Evolutionary conservation across 306 rosid species (phyloP), one percentile per base, ranked within the genome.

Genomic region (Medicago lupulina): DNA sequence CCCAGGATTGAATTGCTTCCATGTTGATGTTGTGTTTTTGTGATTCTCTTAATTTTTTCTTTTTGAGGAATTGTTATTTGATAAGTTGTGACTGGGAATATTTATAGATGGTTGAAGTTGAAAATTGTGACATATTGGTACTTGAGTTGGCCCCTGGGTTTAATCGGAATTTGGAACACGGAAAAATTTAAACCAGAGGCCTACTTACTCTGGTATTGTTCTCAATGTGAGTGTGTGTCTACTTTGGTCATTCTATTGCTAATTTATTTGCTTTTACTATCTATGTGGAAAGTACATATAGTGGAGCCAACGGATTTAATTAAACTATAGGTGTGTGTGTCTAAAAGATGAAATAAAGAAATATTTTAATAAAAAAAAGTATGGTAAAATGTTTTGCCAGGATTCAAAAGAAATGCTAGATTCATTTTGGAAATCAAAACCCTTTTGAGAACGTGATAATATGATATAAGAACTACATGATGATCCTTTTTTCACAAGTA

Each of bases 1-100:
- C 89, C 98, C 97, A 93, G 3, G 91, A 47, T 54, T 86, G 93
- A 91, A 88, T 61, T 13, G 88, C 69, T 49, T 93, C 93, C 98
- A 93, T 93, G 55, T n/a, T 75, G 76, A 28, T 28, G 31, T 28
- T 40, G 38, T 46, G 3, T 19, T 10, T 8, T 18, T 38, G 43
- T 68, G 19, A 34, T 34, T 34, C 38, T 34, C 43, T 31, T 68
- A 16, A 51, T 51, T 2, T 51, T 8, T 21, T 16, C 23, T 3
- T 4, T 51, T 7, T 15, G 39, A 2, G 44, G 73, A 61, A 11
- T n/a, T 76, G 57, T 31, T 12, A 59, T 59, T 59, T 59, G 2
- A 0, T 59, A 9, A 14, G 4, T 23, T 47, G 72, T 70, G 83
- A 80, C 49, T 61, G 7, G 76, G 71, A 75, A 71, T 71, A 81